Evolutionary conservation across 768 basidiomycete genomes (phyloP).

Genomic region (Leccinum barrowsii): DNA sequence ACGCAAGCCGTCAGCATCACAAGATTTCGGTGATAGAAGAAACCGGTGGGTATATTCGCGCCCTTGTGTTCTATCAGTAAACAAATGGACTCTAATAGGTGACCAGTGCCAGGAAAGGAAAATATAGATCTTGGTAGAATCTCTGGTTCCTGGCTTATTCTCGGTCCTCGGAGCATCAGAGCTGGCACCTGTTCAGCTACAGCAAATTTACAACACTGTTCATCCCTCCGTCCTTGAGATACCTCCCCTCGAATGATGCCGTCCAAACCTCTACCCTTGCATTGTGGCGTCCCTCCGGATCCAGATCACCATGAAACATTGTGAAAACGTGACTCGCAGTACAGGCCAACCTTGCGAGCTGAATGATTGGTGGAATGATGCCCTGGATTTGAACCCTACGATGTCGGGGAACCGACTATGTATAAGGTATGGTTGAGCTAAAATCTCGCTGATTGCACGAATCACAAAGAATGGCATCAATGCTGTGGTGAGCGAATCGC

Average conservation of each 20-base stretch:
- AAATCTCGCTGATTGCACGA: slow-evolving; percentile 19
- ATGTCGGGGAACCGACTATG: slow-evolving; percentile 62
- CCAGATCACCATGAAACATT: slow-evolving; percentile 19
- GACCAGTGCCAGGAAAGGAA: no score
- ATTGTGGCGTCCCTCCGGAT: slow-evolving; percentile 60
- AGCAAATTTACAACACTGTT: no score
- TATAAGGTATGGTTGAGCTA: not conserved
- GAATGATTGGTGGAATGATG: slow-evolving; percentile 41
- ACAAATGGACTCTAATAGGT: not conserved
- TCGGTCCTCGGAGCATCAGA: no score
- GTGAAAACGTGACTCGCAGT: slow-evolving; percentile 48
- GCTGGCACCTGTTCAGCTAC: no score
- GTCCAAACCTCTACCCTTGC: slow-evolving; percentile 62
- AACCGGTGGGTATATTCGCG: not conserved
- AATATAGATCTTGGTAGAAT: slow-evolving; percentile 1
- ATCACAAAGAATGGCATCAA: slow-evolving; percentile 58
- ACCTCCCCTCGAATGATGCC: slow-evolving; percentile 45
- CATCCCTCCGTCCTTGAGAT: not conserved
- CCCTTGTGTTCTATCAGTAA: not conserved
- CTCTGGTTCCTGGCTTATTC: slow-evolving; percentile 8
- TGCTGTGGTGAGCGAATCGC: slow-evolving; percentile 37
- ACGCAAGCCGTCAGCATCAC: not conserved
- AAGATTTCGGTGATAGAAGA: not conserved
- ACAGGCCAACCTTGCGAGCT: slow-evolving; percentile 53
- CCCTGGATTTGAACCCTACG: slow-evolving; percentile 62